Evolutionary conservation across 495 filamentous ascomycete species (phyloP), one percentile per base, ranked within the genome.

Genomic region (Aspergillus ellipticus): DNA sequence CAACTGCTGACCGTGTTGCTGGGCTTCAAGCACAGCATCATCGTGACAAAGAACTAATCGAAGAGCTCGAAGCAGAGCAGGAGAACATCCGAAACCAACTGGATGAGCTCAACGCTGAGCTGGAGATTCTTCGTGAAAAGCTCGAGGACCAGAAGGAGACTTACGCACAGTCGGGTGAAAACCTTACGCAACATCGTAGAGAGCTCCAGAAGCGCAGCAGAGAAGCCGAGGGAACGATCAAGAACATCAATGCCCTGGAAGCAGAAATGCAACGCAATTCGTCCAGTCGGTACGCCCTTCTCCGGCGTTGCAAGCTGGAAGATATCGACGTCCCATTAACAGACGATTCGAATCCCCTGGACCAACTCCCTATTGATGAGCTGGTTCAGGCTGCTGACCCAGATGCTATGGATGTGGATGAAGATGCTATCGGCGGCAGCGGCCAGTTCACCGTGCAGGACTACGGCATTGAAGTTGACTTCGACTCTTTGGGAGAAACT

Each of bases 381-480:
- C 82, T 89, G 41, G 76, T 83, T 51, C 85, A 91, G 59, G 83
- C 83, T 19, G 68, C 71, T 17, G 81, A 85, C 60, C 77, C 81
- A 0, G 90, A 96, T 60, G 88, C 88, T 1, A 96, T 96, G 91
- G 92, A 96, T 60, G 76, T 96, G 17, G 89, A 90, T 52, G 88
- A 90, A 49, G 86, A 84, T 53, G 67, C 73, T 26, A 74, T 60
- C 13, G 63, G 68, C 26, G 68, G 63, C 17, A 49, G 69, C 13
- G 73, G 74, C 49, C 31, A 65, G 6, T 74, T 79, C 21, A 76
- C 78, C 2, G 81, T 88, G 15, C 84, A 93, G 61, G 90, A 96
- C 68, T 94, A 96, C 65, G 95, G 95, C 50, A 96, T 99, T 55
- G 88, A 94, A 56, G 79, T 95, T 51, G 85, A 96, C 69, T 99